Conservation (phyloP, 176 grass and related monocot species). For the Musa acuminata region DNA sequence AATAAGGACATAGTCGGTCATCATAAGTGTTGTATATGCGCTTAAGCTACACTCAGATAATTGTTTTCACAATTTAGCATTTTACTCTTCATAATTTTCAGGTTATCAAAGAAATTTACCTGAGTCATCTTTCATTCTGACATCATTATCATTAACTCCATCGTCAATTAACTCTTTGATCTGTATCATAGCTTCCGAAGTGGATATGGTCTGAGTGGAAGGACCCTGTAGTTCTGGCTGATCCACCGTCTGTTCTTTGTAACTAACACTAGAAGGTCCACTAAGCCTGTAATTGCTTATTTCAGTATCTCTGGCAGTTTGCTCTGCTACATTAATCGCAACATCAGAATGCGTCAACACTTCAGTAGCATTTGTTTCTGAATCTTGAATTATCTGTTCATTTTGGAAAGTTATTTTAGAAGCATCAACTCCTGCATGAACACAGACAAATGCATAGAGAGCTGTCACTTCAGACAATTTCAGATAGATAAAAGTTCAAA, state of each 20-base stretch:
- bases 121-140: background rate
- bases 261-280: too few relatives aligned
- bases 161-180: too few relatives aligned
- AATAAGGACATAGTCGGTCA: too few relatives aligned
- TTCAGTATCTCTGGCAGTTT: slow-evolving; percentile 12
- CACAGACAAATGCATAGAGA: background rate
- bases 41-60: too few relatives aligned
- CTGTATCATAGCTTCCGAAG: background rate
- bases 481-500: background rate
- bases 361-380: background rate
- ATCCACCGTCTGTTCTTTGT: background rate
- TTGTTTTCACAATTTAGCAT: too few relatives aligned
- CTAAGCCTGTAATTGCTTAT: slow-evolving; percentile 1
- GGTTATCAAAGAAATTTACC: background rate
- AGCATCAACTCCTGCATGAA: slow-evolving; percentile 8
- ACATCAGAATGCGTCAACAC: background rate
- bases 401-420: background rate
- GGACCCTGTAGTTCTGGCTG: background rate
- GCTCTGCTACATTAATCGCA: slow-evolving; percentile 6
- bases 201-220: background rate
- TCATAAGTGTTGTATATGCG: too few relatives aligned
- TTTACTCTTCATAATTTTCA: slow-evolving; percentile 5
- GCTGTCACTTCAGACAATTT: background rate
- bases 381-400: background rate
- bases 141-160: too few relatives aligned